phyloP scores from a whole-genome alignment of 2,329 filamentous ascomycete genomes.

The Venturia oleaginea region DNA sequence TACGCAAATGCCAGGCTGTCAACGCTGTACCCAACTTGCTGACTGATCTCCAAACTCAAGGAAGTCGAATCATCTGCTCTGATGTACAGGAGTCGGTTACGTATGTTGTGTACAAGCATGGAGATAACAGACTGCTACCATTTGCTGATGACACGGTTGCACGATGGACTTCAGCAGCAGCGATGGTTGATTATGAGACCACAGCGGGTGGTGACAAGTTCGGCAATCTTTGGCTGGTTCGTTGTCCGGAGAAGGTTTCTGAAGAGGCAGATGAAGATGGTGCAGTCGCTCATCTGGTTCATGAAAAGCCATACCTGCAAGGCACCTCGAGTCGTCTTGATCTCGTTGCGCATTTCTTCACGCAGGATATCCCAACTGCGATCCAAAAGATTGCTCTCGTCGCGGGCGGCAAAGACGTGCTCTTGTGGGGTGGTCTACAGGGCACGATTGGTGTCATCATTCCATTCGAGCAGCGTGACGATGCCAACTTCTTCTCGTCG shows the following conservation, averaged over 20 bases:
- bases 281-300: conserved; percentile 79
- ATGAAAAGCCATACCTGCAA: conserved; percentile 82
- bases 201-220: conserved; percentile 95
- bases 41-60: conserved; percentile 79
- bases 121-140: conserved; percentile 83
- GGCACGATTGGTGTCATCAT: conserved; percentile 90
- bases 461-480: conserved; percentile 83
- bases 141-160: conserved; percentile 86
- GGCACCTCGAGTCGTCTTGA: conserved; percentile 78
- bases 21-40: conserved; percentile 73
- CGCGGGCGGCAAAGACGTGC: conserved; percentile 80
- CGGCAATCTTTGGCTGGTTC: conserved; percentile 88
- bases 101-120: conserved; percentile 86
- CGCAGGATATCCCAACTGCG: conserved; percentile 85
- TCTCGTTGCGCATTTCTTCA: conserved; percentile 80
- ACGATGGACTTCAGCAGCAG: conserved; percentile 80
- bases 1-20: conserved; percentile 77
- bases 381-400: conserved; percentile 85
- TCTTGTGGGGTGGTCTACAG: conserved; percentile 90
- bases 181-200: conserved; percentile 97
- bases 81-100: conserved; percentile 89
- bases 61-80: conserved; percentile 81
- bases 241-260: conserved; percentile 76
- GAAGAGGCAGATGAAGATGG: conserved; percentile 88
- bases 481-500: conserved; percentile 95